Conservation (phyloP, 225 moss, liverwort and hornwort species). For the Pseudisothecium myosuroides region DNA sequence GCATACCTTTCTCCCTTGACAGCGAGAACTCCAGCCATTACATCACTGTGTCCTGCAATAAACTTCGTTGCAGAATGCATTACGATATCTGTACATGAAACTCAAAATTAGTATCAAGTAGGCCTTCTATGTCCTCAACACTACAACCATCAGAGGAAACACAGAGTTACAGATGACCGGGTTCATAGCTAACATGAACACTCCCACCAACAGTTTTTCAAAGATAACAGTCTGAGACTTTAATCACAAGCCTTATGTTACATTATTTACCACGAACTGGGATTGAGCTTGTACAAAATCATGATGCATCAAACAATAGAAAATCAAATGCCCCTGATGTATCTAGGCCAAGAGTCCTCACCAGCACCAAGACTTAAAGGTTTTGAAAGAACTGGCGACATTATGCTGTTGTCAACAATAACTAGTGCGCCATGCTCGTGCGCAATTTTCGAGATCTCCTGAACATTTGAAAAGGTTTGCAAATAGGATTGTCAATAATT, state of each 20-base stretch:
- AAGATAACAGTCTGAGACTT: neutral
- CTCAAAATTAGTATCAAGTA: neutral
- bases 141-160: neutral
- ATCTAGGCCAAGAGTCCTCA: conserved; percentile 1
- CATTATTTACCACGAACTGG: neutral
- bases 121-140: neutral
- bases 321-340: neutral
- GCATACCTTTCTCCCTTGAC: conserved; percentile 72
- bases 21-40: conserved; percentile 91
- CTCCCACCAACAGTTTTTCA: neutral
- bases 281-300: neutral
- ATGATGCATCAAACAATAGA: neutral
- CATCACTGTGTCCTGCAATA: conserved; percentile 88
- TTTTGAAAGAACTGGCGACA: conserved; percentile 83
- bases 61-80: conserved; percentile 97
- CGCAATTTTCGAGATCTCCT: conserved; percentile 65
- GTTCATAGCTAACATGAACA: neutral
- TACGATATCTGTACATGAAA: conserved; percentile 56
- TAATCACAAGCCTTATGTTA: neutral
- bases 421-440: conserved; percentile 63
- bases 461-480: neutral
- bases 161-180: neutral
- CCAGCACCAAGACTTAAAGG: conserved; percentile 86
- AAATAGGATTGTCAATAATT: neutral
- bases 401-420: conserved; percentile 90